These are phyloP conservation scores for Nepenthes mirabilis DNA, from an alignment of 148 eudicot genomes.

Conservation along the genomic window DNA sequence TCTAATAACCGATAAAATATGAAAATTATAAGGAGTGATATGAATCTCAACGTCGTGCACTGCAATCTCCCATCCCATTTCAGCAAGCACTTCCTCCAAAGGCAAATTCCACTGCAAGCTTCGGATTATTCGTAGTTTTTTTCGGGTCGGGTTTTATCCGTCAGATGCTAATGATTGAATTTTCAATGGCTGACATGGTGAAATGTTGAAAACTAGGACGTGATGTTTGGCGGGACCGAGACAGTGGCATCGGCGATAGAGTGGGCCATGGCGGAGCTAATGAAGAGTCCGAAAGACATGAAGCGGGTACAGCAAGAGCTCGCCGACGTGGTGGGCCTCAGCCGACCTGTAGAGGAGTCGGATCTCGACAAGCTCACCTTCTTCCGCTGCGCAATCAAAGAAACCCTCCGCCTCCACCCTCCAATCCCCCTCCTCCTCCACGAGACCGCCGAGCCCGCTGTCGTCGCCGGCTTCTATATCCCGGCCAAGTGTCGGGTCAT, in stretches of 20 bases:
- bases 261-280: slow-evolving; percentile 61
- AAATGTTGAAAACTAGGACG: slow-evolving; percentile 29
- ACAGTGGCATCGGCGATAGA: slow-evolving; percentile 83
- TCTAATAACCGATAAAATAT: too few relatives aligned
- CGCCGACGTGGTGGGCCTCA: slow-evolving; percentile 32
- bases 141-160: too few relatives aligned
- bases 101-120: too few relatives aligned
- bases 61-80: too few relatives aligned
- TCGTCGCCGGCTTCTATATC: slow-evolving; percentile 32
- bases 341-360: slow-evolving; percentile 41
- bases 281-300: slow-evolving; percentile 41
- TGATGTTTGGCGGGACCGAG: slow-evolving; percentile 85
- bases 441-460: slow-evolving; percentile 41
- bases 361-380: slow-evolving; percentile 54
- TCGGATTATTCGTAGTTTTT: too few relatives aligned
- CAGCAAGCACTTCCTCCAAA: too few relatives aligned
- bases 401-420: slow-evolving; percentile 64
- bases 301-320: slow-evolving; percentile 64
- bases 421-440: slow-evolving; percentile 72
- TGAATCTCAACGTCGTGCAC: too few relatives aligned
- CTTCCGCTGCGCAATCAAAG: slow-evolving; percentile 43
- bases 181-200: too few relatives aligned
- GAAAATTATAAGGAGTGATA: too few relatives aligned
- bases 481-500: slow-evolving; percentile 44
- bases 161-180: too few relatives aligned